These are phyloP conservation scores for Lachnellula willkommii DNA, from an alignment of 2,329 filamentous ascomycete species.

Conservation along the genomic window DNA sequence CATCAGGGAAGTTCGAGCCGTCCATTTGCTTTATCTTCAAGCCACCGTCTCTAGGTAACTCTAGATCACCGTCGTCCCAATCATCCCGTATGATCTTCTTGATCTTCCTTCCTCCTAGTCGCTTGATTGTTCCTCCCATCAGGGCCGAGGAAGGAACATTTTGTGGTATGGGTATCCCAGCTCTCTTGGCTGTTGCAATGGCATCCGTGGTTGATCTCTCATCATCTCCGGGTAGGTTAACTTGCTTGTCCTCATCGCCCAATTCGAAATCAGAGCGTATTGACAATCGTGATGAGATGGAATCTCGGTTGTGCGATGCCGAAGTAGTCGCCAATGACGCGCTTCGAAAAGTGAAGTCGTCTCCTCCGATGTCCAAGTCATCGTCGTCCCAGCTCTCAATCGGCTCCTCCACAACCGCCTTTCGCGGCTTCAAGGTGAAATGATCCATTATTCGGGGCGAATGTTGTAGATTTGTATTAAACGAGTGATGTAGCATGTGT, in stretches of 20 bases:
- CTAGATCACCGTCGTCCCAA: constrained; percentile 73
- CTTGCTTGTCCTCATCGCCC: constrained; percentile 82
- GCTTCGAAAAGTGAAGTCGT: constrained; percentile 57
- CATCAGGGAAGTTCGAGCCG: constrained; percentile 59
- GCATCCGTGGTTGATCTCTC: constrained; percentile 78
- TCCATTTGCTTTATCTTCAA: constrained; percentile 62
- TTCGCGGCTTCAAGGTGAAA: constrained; percentile 30
- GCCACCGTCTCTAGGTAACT: constrained; percentile 55
- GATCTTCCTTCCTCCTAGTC: constrained; percentile 70
- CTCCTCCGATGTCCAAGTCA: constrained; percentile 64
- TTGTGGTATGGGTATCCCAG: constrained; percentile 83
- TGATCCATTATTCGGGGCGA: constrained; percentile 25
- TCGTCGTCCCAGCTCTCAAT: constrained; percentile 79
- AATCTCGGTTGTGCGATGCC: constrained; percentile 59
- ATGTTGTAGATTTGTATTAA: not conserved
- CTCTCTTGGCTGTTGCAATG: constrained; percentile 78
- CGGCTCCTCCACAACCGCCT: constrained; percentile 45
- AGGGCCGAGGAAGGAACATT: constrained; percentile 86
- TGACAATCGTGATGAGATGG: constrained; percentile 75
- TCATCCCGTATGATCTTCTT: constrained; percentile 72
- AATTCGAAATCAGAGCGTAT: constrained; percentile 79
- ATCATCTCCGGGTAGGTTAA: constrained; percentile 79
- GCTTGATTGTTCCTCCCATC: constrained; percentile 87
- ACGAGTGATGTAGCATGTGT: constrained; percentile 1
- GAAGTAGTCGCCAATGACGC: constrained; percentile 37